phyloP scores from a whole-genome alignment of 306 rosid species.

The Mucuna pruriens region DNA sequence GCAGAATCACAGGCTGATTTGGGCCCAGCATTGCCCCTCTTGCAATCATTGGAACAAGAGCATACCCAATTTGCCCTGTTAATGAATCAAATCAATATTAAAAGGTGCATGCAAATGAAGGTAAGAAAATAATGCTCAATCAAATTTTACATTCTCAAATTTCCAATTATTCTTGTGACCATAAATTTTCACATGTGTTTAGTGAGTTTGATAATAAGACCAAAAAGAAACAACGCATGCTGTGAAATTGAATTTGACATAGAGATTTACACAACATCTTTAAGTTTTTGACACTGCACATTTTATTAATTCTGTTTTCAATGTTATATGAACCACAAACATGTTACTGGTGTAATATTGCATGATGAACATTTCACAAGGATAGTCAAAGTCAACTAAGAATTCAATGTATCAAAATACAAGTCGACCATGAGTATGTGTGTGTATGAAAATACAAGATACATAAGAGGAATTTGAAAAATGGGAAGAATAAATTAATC shows the following conservation, averaged over 20 bases:
- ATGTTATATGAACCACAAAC: neutral
- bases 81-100: conserved; percentile 3
- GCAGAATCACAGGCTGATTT: conserved; percentile 75
- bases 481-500: conserved; percentile 18
- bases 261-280: neutral
- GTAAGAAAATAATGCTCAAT: neutral
- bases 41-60: conserved; percentile 80
- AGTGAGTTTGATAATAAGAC: neutral
- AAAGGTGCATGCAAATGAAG: neutral
- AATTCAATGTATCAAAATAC: neutral
- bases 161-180: neutral
- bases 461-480: neutral
- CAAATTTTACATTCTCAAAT: neutral
- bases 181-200: neutral
- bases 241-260: neutral
- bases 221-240: neutral
- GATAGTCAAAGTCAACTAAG: neutral
- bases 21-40: conserved; percentile 78
- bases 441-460: neutral
- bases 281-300: neutral
- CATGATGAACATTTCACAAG: neutral
- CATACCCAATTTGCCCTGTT: conserved; percentile 87
- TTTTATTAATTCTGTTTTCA: neutral
- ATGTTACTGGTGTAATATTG: neutral
- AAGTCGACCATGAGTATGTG: neutral